Evolutionary conservation across 169 alveolate species (phyloP).

Genomic region (Miamiensis avidus): DNA sequence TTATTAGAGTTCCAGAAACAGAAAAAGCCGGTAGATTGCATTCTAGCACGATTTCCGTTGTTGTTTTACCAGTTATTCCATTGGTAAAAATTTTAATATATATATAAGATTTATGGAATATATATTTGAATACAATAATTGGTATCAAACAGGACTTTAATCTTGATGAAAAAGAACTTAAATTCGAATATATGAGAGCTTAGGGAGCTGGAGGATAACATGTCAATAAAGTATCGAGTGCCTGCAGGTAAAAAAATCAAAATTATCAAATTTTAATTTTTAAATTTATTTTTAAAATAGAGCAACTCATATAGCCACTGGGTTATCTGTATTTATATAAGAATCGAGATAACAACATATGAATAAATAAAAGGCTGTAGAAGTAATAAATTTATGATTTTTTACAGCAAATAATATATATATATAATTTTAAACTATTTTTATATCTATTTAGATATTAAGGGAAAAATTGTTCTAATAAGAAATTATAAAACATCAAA

Average conservation of each 20-base stretch:
- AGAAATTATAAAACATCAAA: constrained; percentile 36
- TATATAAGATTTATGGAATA: constrained; percentile 37
- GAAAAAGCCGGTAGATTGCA: constrained; percentile 87
- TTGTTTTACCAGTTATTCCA: constrained; percentile 82
- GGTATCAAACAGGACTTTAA: constrained; percentile 35
- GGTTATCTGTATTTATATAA: constrained; percentile 77
- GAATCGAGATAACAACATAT: constrained; percentile 67
- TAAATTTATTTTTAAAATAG: constrained; percentile 65
- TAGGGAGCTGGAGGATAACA: constrained; percentile 96
- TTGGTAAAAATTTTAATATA: constrained; percentile 69
- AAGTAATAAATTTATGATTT: neutral
- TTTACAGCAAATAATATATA: no score
- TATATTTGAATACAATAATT: neutral
- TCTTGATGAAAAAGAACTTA: constrained; percentile 82
- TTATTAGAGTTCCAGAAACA: constrained; percentile 90
- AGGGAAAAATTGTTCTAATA: constrained; percentile 50
- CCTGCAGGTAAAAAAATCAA: constrained; percentile 54
- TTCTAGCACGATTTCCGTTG: constrained; percentile 87
- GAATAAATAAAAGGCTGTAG: constrained; percentile 63
- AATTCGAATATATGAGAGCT: constrained; percentile 90
- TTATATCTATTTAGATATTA: constrained; percentile 19
- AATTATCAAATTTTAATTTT: neutral
- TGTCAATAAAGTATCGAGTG: constrained; percentile 94
- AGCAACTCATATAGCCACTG: constrained; percentile 93
- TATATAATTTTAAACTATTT: neutral